These are phyloP conservation scores for Pseudocercospora fuligena DNA, from an alignment of 2,329 filamentous ascomycete genomes.

Conservation along the genomic window DNA sequence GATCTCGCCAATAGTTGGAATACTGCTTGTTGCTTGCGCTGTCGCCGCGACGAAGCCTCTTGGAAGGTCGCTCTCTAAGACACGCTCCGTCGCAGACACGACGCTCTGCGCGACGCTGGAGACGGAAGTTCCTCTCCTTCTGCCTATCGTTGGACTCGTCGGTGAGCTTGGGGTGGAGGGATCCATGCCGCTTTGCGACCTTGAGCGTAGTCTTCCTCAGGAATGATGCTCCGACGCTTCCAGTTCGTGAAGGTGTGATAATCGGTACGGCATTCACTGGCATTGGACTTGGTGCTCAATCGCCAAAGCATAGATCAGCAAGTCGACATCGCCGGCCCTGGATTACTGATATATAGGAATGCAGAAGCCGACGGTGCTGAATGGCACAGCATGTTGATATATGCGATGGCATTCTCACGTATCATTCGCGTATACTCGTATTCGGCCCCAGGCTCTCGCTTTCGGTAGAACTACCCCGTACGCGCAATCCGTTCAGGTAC, in stretches of 20 bases:
- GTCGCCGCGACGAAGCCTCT: conserved; percentile 46
- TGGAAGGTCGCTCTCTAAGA: conserved; percentile 27
- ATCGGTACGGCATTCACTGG: background rate
- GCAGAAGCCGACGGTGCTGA: background rate
- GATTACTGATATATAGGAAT: background rate
- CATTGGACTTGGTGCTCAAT: background rate
- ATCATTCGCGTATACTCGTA: background rate
- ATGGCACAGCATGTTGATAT: background rate
- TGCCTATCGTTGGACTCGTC: conserved; percentile 10
- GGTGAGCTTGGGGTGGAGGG: conserved; percentile 1
- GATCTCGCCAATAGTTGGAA: conserved; percentile 51
- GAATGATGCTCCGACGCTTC: background rate
- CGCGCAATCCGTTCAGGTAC: background rate
- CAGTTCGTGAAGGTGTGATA: background rate
- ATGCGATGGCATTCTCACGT: background rate
- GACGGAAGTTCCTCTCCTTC: conserved; percentile 21
- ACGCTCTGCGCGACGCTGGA: conserved; percentile 26
- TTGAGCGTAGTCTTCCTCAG: background rate
- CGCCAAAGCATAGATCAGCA: background rate
- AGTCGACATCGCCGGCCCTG: background rate
- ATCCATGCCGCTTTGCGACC: background rate
- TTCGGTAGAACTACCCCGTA: too few species aligned
- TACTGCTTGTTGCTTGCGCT: conserved; percentile 46
- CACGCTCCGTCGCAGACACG: conserved; percentile 19
- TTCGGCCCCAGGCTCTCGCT: background rate